Conservation (phyloP, 1,284 basidiomycete genomes). For the Kwoniella shivajii region DNA sequence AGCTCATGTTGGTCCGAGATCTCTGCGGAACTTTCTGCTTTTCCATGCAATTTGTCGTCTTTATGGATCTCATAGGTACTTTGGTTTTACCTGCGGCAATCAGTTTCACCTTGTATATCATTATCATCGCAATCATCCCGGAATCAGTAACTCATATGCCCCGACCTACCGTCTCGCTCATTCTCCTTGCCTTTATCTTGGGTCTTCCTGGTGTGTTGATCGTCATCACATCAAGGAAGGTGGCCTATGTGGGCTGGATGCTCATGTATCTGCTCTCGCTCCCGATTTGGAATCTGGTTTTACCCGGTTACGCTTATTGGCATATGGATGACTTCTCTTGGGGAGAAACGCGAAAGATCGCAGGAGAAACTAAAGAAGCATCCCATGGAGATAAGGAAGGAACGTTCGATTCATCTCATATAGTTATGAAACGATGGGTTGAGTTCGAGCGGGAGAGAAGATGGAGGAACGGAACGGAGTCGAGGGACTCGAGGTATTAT, state of each 20-base stretch:
- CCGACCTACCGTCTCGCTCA: constrained; percentile 86
- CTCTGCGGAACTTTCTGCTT: constrained; percentile 95
- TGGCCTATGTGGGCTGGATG: constrained; percentile 97
- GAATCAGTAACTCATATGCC: constrained; percentile 62
- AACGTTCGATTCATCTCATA: constrained; percentile 92
- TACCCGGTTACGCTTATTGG: constrained; percentile 95
- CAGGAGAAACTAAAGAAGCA: constrained; percentile 68
- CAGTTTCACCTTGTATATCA: constrained; percentile 89
- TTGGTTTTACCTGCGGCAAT: constrained; percentile 97
- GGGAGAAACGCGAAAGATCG: constrained; percentile 91
- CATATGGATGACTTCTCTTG: constrained; percentile 99
- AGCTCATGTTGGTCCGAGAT: constrained; percentile 90
- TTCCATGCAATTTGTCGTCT: constrained; percentile 96
- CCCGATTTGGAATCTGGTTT: constrained; percentile 93
- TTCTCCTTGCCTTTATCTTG: constrained; percentile 88
- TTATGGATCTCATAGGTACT: constrained; percentile 96
- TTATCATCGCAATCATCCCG: constrained; percentile 81
- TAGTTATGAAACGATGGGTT: constrained; percentile 98
- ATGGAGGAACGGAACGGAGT: constrained; percentile 83
- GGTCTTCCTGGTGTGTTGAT: constrained; percentile 95
- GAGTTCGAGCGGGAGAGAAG: constrained; percentile 96
- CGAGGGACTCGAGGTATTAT: constrained; percentile 67
- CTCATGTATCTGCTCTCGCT: constrained; percentile 87
- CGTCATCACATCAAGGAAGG: constrained; percentile 88
- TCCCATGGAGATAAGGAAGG: constrained; percentile 88